Evolutionary conservation across 1,284 basidiomycete species (phyloP).

Genomic region (Moniliella sp.): DNA sequence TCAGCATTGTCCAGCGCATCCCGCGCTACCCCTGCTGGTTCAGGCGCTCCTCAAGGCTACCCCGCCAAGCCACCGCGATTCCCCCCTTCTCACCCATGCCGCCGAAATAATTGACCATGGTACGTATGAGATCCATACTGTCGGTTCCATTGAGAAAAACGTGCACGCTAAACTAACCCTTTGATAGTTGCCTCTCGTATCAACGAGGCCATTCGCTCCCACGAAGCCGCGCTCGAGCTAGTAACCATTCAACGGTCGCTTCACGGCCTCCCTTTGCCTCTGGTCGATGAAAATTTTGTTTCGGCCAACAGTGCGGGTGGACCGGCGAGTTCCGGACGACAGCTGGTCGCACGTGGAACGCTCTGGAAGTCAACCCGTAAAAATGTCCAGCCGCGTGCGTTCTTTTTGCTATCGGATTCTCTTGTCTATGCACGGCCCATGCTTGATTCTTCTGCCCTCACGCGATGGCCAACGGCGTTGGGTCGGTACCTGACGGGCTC

Average conservation of each 20-base stretch:
- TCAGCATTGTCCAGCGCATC: conserved; percentile 30
- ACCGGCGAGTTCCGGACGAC: too few species aligned
- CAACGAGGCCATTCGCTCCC: conserved; percentile 28
- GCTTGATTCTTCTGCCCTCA: background rate
- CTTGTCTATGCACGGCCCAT: conserved; percentile 19
- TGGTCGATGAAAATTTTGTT: conserved; percentile 22
- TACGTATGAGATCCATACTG: too few species aligned
- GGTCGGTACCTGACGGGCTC: background rate
- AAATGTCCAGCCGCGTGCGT: conserved; percentile 27
- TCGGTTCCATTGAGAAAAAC: too few species aligned
- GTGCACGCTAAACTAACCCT: too few species aligned
- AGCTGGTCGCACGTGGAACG: conserved; percentile 19
- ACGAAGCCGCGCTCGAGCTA: conserved; percentile 27
- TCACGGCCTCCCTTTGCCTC: conserved; percentile 19
- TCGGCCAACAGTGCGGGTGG: too few species aligned
- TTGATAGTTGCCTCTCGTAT: conserved; percentile 25
- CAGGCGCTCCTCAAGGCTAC: conserved; percentile 22
- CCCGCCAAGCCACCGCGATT: conserved; percentile 14
- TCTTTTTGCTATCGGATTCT: conserved; percentile 31
- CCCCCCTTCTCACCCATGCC: conserved; percentile 10
- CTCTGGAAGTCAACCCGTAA: conserved; percentile 28
- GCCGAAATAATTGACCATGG: conserved; percentile 19
- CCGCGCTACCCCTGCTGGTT: conserved; percentile 26
- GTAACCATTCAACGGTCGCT: conserved; percentile 23
- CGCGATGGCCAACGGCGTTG: background rate